phyloP scores from a whole-genome alignment of 257 asterid genomes.

The Euphrasia confusa region DNA sequence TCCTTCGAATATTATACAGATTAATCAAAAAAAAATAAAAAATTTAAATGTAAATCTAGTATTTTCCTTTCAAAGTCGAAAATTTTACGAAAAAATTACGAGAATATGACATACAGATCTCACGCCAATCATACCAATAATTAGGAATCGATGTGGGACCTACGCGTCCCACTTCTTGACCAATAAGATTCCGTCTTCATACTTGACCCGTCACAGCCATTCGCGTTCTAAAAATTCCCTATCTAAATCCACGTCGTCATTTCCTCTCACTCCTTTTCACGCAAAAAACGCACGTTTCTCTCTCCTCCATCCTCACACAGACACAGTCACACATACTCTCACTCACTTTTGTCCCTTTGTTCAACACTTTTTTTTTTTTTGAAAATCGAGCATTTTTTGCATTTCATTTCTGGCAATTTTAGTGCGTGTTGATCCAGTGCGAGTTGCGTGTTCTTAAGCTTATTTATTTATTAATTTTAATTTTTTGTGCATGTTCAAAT shows the following conservation, averaged over 20 bases:
- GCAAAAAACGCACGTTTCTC: slow-evolving; percentile 56
- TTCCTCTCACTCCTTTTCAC: slow-evolving; percentile 53
- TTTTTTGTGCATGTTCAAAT: slow-evolving; percentile 30
- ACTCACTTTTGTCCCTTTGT: slow-evolving; percentile 39
- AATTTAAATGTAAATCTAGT: too few relatives aligned
- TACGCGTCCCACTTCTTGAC: slow-evolving; percentile 9
- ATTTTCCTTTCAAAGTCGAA: too few relatives aligned
- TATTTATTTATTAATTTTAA: slow-evolving; percentile 16
- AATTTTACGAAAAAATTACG: too few relatives aligned
- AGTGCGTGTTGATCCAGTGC: slow-evolving; percentile 16
- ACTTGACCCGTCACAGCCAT: slow-evolving; percentile 21
- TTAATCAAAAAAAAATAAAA: background rate
- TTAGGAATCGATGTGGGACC: slow-evolving; percentile 11
- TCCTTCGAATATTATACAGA: too few relatives aligned
- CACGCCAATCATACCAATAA: slow-evolving; percentile 21
- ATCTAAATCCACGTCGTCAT: slow-evolving; percentile 28
- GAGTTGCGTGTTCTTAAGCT: slow-evolving; percentile 3
- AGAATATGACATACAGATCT: background rate
- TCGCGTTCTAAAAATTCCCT: slow-evolving; percentile 3
- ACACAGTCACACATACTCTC: slow-evolving; percentile 26
- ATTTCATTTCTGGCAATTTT: background rate
- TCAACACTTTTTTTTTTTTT: slow-evolving; percentile 30
- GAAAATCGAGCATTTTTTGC: slow-evolving; percentile 20
- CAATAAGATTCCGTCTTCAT: slow-evolving; percentile 22
- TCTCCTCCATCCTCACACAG: slow-evolving; percentile 30